A percentile compares a stretch with the other conserved stretches of the same genome.
These are phyloP conservation scores for Alternaria arborescens DNA, from an alignment of 2,329 filamentous ascomycete species.

Conservation along the genomic window DNA sequence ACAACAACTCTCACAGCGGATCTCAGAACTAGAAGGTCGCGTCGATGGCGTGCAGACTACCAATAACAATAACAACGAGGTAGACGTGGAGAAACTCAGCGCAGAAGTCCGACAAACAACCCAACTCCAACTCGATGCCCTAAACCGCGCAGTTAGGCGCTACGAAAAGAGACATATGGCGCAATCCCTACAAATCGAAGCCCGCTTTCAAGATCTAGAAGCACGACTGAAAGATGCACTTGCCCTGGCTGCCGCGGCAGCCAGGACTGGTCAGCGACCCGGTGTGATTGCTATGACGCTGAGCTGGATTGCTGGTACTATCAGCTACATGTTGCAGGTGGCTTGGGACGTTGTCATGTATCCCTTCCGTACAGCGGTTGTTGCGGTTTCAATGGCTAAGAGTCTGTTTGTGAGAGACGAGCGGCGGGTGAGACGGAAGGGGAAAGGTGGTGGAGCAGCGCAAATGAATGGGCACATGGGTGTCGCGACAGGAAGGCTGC, in stretches of 20 bases:
- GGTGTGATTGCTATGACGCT: constrained; percentile 41
- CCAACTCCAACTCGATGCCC: constrained; percentile 83
- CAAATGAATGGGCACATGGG: constrained; percentile 35
- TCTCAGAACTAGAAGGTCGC: constrained; percentile 74
- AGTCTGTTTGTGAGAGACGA: constrained; percentile 35
- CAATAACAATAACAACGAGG: constrained; percentile 32
- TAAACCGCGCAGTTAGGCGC: constrained; percentile 86
- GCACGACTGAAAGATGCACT: constrained; percentile 77
- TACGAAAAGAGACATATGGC: constrained; percentile 90
- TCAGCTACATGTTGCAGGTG: constrained; percentile 34
- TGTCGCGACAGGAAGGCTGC: constrained; percentile 38
- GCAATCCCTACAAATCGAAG: constrained; percentile 77
- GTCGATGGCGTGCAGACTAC: constrained; percentile 54
- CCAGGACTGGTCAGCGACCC: constrained; percentile 47
- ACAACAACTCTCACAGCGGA: constrained; percentile 63
- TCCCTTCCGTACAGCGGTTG: constrained; percentile 37
- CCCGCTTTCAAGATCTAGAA: constrained; percentile 76
- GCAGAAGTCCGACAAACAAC: constrained; percentile 70
- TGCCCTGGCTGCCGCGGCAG: constrained; percentile 77
- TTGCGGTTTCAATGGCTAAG: constrained; percentile 22
- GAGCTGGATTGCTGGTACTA: constrained; percentile 37
- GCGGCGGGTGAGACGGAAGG: constrained; percentile 33
- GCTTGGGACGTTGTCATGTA: constrained; percentile 42
- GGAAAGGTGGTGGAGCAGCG: constrained; percentile 20
- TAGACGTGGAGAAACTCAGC: constrained; percentile 53